Conservation (phyloP, 305 asterid species). For the Fraxinus latifolia region DNA sequence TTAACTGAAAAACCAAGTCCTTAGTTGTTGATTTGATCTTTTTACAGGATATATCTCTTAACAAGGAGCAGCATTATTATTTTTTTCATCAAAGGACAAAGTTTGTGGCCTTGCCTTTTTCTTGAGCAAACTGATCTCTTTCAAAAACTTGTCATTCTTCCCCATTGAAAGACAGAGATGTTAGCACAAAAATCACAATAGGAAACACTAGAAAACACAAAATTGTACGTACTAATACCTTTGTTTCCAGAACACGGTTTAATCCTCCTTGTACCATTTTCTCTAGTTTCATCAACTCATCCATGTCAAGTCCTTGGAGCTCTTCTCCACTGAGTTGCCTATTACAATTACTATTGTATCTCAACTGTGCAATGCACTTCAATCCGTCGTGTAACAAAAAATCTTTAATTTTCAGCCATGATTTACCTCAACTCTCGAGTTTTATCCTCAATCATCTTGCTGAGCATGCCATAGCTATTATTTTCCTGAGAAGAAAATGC, state of each 20-base stretch:
- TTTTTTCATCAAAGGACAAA: background rate
- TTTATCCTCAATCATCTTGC: constrained; percentile 45
- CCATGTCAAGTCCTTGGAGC: constrained; percentile 59
- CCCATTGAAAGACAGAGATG: background rate
- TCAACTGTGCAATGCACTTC: background rate
- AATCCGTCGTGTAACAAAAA: background rate
- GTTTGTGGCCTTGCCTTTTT: constrained; percentile 44
- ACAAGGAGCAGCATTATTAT: background rate
- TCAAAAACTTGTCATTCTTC: constrained; percentile 50
- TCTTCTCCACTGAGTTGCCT: constrained; percentile 80
- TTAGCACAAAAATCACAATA: background rate
- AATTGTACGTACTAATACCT: constrained; percentile 33
- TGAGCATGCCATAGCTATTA: constrained; percentile 32
- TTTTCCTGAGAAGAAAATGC: constrained; percentile 24
- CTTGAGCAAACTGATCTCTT: constrained; percentile 52
- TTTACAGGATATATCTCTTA: background rate
- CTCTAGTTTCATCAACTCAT: constrained; percentile 66
- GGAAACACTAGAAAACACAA: background rate
- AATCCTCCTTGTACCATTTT: constrained; percentile 53
- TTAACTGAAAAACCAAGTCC: background rate
- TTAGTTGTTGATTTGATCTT: background rate
- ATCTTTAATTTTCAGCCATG: background rate
- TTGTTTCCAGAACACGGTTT: constrained; percentile 44
- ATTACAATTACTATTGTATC: background rate
- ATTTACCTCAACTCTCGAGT: constrained; percentile 54